phyloP scores from a whole-genome alignment of 2,329 filamentous ascomycete species.

The Calonectria montana region DNA sequence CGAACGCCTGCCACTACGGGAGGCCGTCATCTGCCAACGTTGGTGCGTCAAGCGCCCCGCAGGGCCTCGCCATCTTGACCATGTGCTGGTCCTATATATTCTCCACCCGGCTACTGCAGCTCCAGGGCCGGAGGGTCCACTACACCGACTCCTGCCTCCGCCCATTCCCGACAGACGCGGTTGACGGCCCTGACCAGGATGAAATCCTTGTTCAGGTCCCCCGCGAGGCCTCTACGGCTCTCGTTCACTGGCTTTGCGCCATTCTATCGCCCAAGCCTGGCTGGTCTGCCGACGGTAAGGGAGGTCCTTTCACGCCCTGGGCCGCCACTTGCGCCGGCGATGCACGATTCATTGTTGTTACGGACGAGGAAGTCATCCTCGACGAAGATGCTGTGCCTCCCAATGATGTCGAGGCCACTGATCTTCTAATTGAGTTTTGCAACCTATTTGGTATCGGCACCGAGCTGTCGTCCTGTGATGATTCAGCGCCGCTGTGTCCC shows the following conservation, averaged over 20 bases:
- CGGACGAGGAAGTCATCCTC: constrained; percentile 30
- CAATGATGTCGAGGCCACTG: constrained; percentile 32
- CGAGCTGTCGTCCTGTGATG: constrained; percentile 24
- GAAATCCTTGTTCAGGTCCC: constrained; percentile 37
- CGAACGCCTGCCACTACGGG: constrained; percentile 34
- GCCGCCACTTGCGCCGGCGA: constrained; percentile 30
- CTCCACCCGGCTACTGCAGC: constrained; percentile 43
- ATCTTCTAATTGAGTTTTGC: constrained; percentile 41
- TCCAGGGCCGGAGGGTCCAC: constrained; percentile 37
- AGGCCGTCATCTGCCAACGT: constrained; percentile 24
- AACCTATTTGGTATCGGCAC: constrained; percentile 40
- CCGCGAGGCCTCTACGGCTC: constrained; percentile 31
- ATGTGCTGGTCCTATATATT: constrained; percentile 44
- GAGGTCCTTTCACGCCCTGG: constrained; percentile 34
- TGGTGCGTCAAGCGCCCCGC: constrained; percentile 34
- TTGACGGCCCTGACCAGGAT: constrained; percentile 28
- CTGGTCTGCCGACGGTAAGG: constrained; percentile 35
- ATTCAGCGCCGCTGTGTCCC: constrained; percentile 29
- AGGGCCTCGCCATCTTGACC: constrained; percentile 41
- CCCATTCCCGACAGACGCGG: constrained; percentile 32
- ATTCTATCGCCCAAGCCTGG: constrained; percentile 36
- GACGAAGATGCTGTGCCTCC: constrained; percentile 30
- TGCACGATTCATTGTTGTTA: constrained; percentile 35
- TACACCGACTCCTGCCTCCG: constrained; percentile 39
- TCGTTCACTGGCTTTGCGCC: constrained; percentile 44